Percentiles rank a stretch among this genome's conserved stretches.
phyloP scores from a whole-genome alignment of 1,139 yeast genomes.

The Barnettozyma hawaiiensis region DNA sequence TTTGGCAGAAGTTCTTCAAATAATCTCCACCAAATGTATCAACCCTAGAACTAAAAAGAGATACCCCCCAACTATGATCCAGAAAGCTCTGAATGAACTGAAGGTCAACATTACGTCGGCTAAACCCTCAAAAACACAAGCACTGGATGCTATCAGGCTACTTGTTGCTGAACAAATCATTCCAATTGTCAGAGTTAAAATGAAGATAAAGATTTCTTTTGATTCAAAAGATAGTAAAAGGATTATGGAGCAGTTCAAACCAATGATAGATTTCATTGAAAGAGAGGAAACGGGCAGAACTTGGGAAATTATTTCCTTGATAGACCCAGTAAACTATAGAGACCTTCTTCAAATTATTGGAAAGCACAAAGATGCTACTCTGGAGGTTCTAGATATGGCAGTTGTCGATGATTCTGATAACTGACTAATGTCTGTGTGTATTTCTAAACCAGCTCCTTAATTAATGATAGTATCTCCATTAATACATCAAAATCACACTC shows the following conservation, averaged over 20 bases:
- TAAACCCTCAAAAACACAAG: constrained; percentile 81
- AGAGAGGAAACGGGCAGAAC: constrained; percentile 43
- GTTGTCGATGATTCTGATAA: constrained; percentile 60
- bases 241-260: constrained; percentile 44
- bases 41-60: constrained; percentile 87
- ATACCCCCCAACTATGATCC: constrained; percentile 91
- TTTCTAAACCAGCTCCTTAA: constrained; percentile 16
- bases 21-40: constrained; percentile 84
- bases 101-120: constrained; percentile 78
- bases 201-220: constrained; percentile 68
- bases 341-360: constrained; percentile 49
- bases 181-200: constrained; percentile 91
- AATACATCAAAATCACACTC: constrained; percentile 25
- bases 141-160: constrained; percentile 82
- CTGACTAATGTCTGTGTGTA: constrained; percentile 2
- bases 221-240: constrained; percentile 46
- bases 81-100: constrained; percentile 73
- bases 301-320: constrained; percentile 64
- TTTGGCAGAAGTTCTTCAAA: constrained; percentile 76
- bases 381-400: constrained; percentile 89
- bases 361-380: constrained; percentile 49
- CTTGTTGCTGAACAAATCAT: constrained; percentile 74
- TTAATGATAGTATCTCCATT: constrained; percentile 25
- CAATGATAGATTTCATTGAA: constrained; percentile 48
- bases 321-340: constrained; percentile 86